phyloP scores from a whole-genome alignment of 139 green algal genomes.

The Chlorella sp. region DNA sequence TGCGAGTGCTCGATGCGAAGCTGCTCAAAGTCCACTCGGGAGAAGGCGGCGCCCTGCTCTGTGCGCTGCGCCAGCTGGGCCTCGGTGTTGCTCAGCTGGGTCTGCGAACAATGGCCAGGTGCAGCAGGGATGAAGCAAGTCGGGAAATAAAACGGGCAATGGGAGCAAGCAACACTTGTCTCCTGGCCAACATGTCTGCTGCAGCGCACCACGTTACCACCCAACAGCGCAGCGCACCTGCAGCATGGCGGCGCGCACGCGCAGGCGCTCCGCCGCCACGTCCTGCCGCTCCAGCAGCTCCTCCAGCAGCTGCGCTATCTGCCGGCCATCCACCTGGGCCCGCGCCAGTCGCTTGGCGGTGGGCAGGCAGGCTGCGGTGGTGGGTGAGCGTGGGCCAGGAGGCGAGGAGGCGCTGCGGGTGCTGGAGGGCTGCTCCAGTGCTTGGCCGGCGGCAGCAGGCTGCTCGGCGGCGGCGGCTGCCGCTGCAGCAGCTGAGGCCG shows the following conservation, averaged over 20 bases:
- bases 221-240: conserved; percentile 45
- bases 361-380: neutral
- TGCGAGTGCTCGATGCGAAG: conserved; percentile 90
- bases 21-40: conserved; percentile 91
- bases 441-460: neutral
- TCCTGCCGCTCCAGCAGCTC: conserved; percentile 78
- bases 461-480: neutral
- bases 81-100: conserved; percentile 48
- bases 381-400: neutral
- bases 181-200: too few relatives aligned
- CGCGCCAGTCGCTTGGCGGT: neutral
- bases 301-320: conserved; percentile 80
- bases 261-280: conserved; percentile 75
- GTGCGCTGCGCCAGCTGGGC: conserved; percentile 81
- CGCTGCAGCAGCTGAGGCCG: neutral
- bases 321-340: conserved; percentile 48
- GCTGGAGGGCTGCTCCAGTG: neutral
- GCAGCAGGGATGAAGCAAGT: too few relatives aligned
- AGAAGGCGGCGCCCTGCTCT: conserved; percentile 78
- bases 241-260: conserved; percentile 77
- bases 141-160: too few relatives aligned
- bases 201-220: neutral
- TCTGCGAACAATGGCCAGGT: conserved; percentile 6
- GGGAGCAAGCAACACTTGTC: too few relatives aligned
- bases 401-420: too few relatives aligned